Base-by-base conservation (phyloP, 768 basidiomycete genomes). In the Rhodotorula paludigena region DNA sequence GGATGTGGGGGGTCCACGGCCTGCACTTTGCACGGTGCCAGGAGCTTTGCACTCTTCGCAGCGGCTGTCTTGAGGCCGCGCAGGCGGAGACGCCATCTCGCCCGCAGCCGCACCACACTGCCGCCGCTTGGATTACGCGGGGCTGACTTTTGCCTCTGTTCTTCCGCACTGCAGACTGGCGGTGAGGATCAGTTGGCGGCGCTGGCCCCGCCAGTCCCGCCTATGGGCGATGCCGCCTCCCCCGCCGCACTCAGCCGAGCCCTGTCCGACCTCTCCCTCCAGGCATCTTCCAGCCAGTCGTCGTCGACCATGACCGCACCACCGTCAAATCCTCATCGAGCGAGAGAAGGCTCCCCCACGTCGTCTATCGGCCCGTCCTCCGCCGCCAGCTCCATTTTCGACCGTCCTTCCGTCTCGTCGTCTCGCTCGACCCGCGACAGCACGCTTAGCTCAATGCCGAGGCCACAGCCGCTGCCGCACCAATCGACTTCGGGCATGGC, bases 361-460 rank as follows among this genome's bases (percentile, higher is more conserved):
- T 49, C 60, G 16, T 63, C 60, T 10, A 47, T 56, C n/a, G 57
- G 28, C 36, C 45, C 61, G 0, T 63, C 66, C 23, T 67, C 61
- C 25, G 10, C 20, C 36, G 48, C 20, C 36, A 59, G 57, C 51
- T 67, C 60, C 33, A 58, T 58, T 57, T 61, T 63, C 32, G 59
- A 63, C 32, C 47, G 33, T 6, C 60, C 60, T 5, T 36, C 45
- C 35, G 16, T 35, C 14, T 63, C 60, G 7, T 39, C 51, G 35
- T 38, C n/a, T n/a, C n/a, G 61, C 10, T 53, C 56, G 1, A 56
- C 61, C 15, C 48, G 67, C 23, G 57, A 60, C 21, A 63, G 52
- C 53, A 48, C 47, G 33, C 44, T 39, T 18, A 52, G 30, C 21
- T 28, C 49, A 28, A 30, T 60, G 28, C 42, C 7, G 12, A 28